These are phyloP conservation scores for Cladosporium velox DNA, from an alignment of 2,329 filamentous ascomycete species.

Conservation along the genomic window DNA sequence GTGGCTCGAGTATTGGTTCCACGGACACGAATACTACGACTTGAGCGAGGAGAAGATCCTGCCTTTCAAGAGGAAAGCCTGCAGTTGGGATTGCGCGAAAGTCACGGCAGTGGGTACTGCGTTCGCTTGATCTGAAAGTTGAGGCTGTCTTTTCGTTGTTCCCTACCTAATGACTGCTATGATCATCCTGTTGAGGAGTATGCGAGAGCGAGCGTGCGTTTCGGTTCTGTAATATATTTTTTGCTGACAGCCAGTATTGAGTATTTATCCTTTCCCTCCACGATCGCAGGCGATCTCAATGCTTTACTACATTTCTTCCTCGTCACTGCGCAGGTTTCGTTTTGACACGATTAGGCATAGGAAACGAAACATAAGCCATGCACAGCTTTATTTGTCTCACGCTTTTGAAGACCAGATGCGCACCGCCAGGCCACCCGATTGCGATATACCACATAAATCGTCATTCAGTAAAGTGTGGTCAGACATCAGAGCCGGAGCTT, in stretches of 20 bases:
- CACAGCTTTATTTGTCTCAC: not conserved
- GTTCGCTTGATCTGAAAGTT: not conserved
- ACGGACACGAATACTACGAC: constrained; percentile 27
- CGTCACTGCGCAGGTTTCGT: not conserved
- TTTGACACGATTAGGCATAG: not conserved
- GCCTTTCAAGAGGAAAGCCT: constrained; percentile 37
- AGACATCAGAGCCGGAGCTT: not conserved
- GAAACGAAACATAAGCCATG: not conserved
- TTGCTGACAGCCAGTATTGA: not conserved
- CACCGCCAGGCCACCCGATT: not conserved
- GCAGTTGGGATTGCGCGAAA: constrained; percentile 37
- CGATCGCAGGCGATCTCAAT: not conserved
- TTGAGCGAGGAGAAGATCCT: constrained; percentile 34
- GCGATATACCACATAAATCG: not conserved
- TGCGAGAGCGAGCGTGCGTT: not conserved
- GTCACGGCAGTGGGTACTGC: constrained; percentile 13
- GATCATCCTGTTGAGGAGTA: not conserved
- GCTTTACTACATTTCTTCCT: not conserved
- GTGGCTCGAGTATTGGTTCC: constrained; percentile 42
- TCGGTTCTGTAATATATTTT: not conserved
- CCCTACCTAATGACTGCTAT: constrained; percentile 6
- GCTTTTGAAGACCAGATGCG: not conserved
- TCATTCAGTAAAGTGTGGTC: not conserved
- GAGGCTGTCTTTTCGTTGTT: not conserved
- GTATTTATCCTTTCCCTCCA: not conserved